Evolutionary conservation across 495 filamentous ascomycete genomes (phyloP).

Genomic region (Penicillium lagena): DNA sequence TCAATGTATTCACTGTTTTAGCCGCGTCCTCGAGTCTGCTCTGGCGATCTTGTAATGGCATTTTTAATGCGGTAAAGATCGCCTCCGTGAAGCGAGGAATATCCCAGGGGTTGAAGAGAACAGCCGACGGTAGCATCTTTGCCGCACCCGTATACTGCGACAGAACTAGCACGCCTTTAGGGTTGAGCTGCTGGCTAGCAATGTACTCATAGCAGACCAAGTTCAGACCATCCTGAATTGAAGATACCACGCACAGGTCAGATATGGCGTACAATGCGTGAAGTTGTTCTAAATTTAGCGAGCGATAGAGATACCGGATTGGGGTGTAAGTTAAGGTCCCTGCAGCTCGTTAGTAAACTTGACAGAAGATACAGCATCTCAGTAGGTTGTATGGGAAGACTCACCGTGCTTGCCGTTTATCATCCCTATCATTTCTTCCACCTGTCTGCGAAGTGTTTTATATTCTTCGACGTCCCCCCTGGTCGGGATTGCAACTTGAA

Average conservation of each 20-base stretch:
- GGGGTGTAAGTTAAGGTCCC: slow-evolving; percentile 88
- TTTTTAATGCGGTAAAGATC: too few species aligned
- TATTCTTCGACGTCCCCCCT: slow-evolving; percentile 95
- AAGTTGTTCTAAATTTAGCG: slow-evolving; percentile 82
- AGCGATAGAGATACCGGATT: slow-evolving; percentile 91
- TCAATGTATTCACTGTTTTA: too few species aligned
- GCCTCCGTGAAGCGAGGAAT: too few species aligned
- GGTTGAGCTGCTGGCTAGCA: slow-evolving; percentile 73
- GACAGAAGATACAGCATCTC: neutral
- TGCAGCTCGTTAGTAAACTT: slow-evolving; percentile 11
- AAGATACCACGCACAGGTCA: slow-evolving; percentile 84
- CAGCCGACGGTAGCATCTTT: too few species aligned
- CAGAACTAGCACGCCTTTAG: slow-evolving; percentile 76
- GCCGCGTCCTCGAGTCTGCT: too few species aligned
- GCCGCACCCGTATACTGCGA: slow-evolving; percentile 92
- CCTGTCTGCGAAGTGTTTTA: slow-evolving; percentile 82
- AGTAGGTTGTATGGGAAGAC: neutral
- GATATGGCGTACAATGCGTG: slow-evolving; percentile 85
- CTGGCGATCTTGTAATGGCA: too few species aligned
- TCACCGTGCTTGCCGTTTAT: slow-evolving; percentile 68
- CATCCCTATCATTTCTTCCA: slow-evolving; percentile 83
- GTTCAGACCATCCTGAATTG: slow-evolving; percentile 96
- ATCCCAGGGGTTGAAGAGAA: too few species aligned
- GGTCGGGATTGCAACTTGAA: slow-evolving; percentile 89
- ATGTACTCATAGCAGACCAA: slow-evolving; percentile 95